Evolutionary conservation across 2,329 filamentous ascomycete genomes (phyloP), one percentile per base, ranked within the genome.

Genomic region (Pseudogymnoascus sp.): DNA sequence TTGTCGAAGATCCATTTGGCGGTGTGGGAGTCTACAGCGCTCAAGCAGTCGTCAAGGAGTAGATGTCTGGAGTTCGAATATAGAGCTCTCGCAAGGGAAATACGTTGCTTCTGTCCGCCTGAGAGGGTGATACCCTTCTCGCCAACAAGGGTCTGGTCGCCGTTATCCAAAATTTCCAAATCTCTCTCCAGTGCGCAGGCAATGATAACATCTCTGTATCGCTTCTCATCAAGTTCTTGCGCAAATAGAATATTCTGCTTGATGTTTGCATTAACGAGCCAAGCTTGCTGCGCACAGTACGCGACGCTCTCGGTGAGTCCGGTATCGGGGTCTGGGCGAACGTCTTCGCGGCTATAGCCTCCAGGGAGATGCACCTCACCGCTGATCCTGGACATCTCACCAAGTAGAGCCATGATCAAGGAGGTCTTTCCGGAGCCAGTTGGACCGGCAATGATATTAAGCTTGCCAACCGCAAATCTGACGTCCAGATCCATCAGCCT

Each of bases 1-100:
- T 96, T 88, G 70, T 88, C 88, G 74, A 97, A 97, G 65, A 99
- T 97, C 86, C 95, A 96, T 72, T 96, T 95, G 2, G 92, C 92
- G 0, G 94, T 97, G 68, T 99, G 94, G 3, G 94, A 95, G 72
- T 99, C 94, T 33, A 99, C 94, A 26, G 94, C 94, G 70, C 92
- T 96, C 41, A 99, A 80, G 64, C 95, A 96, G 72, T 99, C 94
- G 69, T 99, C 94, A 57, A 99, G 80, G 9, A 99, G 81, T 13
- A 99, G 76, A 72, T 97, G 92, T 59, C 86, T 87, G 5, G 92
- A 95, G 73, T 90, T 92, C 65, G 90, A 96, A 74, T 99, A 99
- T n/a, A 99, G 80, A 1, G 94, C 94, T 65, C 94, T 86, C n/a
- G 94, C 94, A 45, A 99, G 81, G 12, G 92, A 96, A 58, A 99